Evolutionary conservation across 805 yeast genomes (phyloP).

Genomic region (Metschnikowia aberdeeniae): DNA sequence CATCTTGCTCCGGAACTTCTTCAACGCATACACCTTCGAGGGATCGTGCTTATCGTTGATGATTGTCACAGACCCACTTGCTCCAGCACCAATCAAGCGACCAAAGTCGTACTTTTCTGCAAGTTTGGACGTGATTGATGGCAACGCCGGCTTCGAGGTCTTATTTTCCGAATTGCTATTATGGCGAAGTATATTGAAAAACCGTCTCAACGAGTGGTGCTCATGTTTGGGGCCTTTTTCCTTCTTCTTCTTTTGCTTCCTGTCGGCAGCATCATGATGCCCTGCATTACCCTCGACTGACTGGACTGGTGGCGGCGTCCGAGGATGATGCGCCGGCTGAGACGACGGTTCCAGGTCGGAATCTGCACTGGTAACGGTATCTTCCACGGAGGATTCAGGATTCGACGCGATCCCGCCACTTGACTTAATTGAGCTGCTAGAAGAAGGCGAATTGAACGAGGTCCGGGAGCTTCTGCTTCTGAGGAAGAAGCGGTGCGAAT

Average conservation of each 20-base stretch:
- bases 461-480: slow-evolving; percentile 21
- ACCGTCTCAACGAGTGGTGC: slow-evolving; percentile 42
- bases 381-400: slow-evolving; percentile 8
- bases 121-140: slow-evolving; percentile 20
- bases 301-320: neutral
- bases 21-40: slow-evolving; percentile 68
- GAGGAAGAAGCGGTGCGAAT: slow-evolving; percentile 24
- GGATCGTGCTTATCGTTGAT: slow-evolving; percentile 58
- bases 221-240: slow-evolving; percentile 6
- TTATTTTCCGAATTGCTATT: slow-evolving; percentile 12
- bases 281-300: neutral
- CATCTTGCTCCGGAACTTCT: slow-evolving; percentile 70
- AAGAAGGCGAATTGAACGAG: slow-evolving; percentile 25
- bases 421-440: slow-evolving; percentile 21
- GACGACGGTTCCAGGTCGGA: neutral
- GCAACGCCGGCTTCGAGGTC: slow-evolving; percentile 10
- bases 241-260: slow-evolving; percentile 5
- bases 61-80: slow-evolving; percentile 88
- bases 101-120: slow-evolving; percentile 67
- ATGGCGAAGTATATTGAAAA: slow-evolving; percentile 46
- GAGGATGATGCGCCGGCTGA: neutral
- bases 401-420: slow-evolving; percentile 9
- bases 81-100: slow-evolving; percentile 80
- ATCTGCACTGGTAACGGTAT: neutral
- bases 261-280: slow-evolving; percentile 3